phyloP scores from a whole-genome alignment of 1,284 basidiomycete species.

The Ceratorhiza oryzae-sativae region DNA sequence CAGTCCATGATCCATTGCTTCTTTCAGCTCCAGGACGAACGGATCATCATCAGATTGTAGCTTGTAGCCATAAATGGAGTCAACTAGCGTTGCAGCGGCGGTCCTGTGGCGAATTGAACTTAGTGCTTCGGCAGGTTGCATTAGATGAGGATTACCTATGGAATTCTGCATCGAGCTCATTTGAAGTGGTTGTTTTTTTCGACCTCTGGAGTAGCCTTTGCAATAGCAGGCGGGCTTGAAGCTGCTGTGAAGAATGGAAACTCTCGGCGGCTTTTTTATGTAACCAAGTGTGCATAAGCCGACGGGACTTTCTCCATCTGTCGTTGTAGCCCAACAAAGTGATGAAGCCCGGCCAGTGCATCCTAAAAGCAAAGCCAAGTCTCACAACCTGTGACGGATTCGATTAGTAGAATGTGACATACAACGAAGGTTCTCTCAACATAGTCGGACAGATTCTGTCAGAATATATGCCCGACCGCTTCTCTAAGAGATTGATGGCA shows the following conservation, averaged over 20 bases:
- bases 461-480: conserved; percentile 20
- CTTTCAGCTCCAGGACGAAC: not conserved
- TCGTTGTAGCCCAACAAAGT: conserved; percentile 23
- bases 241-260: conserved; percentile 8
- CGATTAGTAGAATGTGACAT: not conserved
- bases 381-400: not conserved
- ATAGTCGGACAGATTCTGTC: conserved; percentile 5
- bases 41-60: not conserved
- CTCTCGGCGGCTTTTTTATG: conserved; percentile 19
- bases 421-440: conserved; percentile 24
- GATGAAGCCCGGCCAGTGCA: conserved; percentile 10
- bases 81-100: conserved; percentile 8
- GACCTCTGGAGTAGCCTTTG: not conserved
- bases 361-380: not conserved
- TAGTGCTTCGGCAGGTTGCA: no score
- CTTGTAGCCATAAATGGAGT: conserved; percentile 10
- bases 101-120: not conserved
- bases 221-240: conserved; percentile 5
- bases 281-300: conserved; percentile 19
- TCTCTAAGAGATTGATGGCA: conserved; percentile 8
- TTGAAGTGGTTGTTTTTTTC: not conserved
- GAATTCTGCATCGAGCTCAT: conserved; percentile 10
- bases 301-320: conserved; percentile 16
- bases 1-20: not conserved
- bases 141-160: not conserved